Conservation (phyloP, 1,284 basidiomycete species). For the Pseudozyma pruni region DNA sequence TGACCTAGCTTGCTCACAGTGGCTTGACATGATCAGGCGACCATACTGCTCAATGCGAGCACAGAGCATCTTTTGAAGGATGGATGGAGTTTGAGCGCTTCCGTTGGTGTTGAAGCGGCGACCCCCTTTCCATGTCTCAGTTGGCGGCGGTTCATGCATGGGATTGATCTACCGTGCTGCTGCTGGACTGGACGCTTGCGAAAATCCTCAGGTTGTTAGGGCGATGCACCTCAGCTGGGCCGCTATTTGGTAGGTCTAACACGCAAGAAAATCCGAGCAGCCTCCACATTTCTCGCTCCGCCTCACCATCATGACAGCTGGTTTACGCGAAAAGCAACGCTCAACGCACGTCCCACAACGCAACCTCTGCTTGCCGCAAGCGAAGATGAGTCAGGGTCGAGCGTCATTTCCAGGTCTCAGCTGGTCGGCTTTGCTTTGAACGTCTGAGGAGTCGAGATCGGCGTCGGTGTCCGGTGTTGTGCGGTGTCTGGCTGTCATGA, state of each 20-base stretch:
- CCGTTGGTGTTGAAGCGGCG: too few relatives aligned
- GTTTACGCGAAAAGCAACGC: constrained; percentile 14
- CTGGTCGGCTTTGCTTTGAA: too few relatives aligned
- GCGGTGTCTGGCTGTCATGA: not conserved
- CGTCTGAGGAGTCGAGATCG: too few relatives aligned
- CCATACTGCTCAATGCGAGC: too few relatives aligned
- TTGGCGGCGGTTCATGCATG: too few relatives aligned
- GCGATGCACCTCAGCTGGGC: too few relatives aligned
- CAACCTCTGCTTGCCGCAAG: not conserved
- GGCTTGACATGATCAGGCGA: not conserved
- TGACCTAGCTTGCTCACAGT: too few relatives aligned
- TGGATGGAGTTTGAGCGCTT: too few relatives aligned
- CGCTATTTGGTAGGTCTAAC: too few relatives aligned
- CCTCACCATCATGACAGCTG: not conserved
- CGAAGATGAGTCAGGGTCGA: constrained; percentile 35
- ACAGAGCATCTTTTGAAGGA: not conserved
- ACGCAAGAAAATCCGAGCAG: too few relatives aligned
- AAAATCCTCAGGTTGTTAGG: not conserved
- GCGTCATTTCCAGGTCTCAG: constrained; percentile 22
- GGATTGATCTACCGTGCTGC: constrained; percentile 8
- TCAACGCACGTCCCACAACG: not conserved
- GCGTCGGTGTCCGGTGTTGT: not conserved
- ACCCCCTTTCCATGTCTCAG: constrained; percentile 17
- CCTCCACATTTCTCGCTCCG: constrained; percentile 5
- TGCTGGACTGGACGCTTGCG: constrained; percentile 9